Evolutionary conservation across 768 basidiomycete species (phyloP), one percentile per base, ranked within the genome.

Genomic region (Pulveroboletus ravenelii): DNA sequence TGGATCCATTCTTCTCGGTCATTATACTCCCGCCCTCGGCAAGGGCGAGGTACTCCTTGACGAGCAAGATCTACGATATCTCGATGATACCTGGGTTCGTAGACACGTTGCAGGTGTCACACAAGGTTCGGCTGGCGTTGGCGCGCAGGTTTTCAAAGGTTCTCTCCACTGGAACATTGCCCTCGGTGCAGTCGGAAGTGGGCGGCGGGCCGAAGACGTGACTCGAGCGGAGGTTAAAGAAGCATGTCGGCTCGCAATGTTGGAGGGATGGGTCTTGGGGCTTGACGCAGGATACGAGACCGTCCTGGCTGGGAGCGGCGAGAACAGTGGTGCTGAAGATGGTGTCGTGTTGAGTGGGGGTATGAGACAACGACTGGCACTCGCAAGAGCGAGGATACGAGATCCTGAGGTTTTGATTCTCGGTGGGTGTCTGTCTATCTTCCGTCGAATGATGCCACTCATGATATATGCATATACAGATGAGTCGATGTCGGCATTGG

Each of bases 261-360:
- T 97, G 57, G 87, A 95, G 58, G 89, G 91, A 45, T 99, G 94
- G 67, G 77, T 96, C 5, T 68, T 72, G 14, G 88, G 85, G 48
- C 70, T 98, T n/a, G 91, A 90, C 0, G 77, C 85, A 3, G 92
- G 93, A 1, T 97, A 97, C 58, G 89, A 94, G 41, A 95, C 93
- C 0, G 68, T 75, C 29, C 70, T 97, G 3, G 55, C 48, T 25
- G 65, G 65, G 9, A 60, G 56, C 20, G 66, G 67, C 5, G 89
- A 89, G 1, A 81, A 73, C 20, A 30, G 18, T 23, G 41, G 41
- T 15, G 32, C 42, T 12, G 62, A 54, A 31, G 81, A 78, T 27
- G 94, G 93, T 2, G 79, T 87, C 3, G 82, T 78, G 39, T 69
- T 94, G 57, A 92, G 89, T 55, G 95, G 95, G 13, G 95, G 95